Percentiles rank a stretch among this genome's conserved stretches.
Conservation (phyloP, 176 grass and related monocot genomes). For the Olyra latifolia region DNA sequence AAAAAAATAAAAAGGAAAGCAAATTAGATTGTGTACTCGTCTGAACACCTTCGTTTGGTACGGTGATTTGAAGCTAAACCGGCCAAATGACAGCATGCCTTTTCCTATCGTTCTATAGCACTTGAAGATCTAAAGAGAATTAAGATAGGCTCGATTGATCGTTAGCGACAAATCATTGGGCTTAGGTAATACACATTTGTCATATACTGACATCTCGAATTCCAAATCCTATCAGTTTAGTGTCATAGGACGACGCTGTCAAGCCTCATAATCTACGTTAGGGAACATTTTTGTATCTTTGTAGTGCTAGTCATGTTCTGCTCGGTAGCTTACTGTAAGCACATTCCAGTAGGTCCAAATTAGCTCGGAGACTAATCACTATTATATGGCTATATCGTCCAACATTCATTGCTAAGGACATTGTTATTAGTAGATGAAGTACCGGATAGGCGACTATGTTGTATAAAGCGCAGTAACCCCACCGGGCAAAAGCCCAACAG, state of each 20-base stretch:
- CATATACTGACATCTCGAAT: not conserved
- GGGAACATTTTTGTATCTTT: not conserved
- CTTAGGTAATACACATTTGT: not conserved
- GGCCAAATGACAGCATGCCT: not conserved
- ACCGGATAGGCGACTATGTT: no score
- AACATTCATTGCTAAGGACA: no score
- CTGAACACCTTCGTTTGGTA: constrained; percentile 1
- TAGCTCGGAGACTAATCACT: no score
- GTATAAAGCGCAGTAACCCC: no score
- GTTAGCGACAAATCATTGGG: not conserved
- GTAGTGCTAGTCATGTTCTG: not conserved
- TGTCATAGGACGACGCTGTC: not conserved
- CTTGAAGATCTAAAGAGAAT: not conserved
- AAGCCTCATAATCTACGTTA: no score
- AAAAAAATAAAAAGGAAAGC: not conserved
- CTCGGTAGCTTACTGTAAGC: not conserved
- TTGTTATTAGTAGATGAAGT: no score
- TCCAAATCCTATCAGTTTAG: not conserved
- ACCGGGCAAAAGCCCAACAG: no score
- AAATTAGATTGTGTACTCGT: not conserved
- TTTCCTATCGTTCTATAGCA: not conserved
- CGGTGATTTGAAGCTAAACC: not conserved
- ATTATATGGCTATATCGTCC: no score
- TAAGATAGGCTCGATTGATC: not conserved
- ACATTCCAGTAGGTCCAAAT: not conserved